Conservation (phyloP, 371 early-diverging fungal species). For the Chytridiales sp. region DNA sequence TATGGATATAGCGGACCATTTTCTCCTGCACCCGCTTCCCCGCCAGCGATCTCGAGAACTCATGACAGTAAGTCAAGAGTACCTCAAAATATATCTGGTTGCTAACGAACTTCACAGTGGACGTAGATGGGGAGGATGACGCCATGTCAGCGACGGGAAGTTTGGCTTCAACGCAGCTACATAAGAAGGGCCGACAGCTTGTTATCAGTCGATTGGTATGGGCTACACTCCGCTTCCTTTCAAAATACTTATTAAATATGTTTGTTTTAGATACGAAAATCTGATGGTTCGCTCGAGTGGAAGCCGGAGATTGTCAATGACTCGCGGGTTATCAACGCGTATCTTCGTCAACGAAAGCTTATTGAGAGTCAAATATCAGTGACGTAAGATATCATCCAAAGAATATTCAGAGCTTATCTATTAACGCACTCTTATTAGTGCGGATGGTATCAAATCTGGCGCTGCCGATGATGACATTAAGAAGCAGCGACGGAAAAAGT, state of each 20-base stretch:
- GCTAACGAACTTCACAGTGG: slow-evolving; percentile 1
- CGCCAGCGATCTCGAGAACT: slow-evolving; percentile 26
- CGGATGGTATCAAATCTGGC: not conserved
- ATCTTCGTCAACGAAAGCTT: slow-evolving; percentile 76
- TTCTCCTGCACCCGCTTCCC: slow-evolving; percentile 25
- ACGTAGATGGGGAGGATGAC: slow-evolving; percentile 36
- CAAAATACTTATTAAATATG: no score
- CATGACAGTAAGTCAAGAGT: no score
- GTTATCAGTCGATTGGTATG: slow-evolving; percentile 62
- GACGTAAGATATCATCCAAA: slow-evolving; percentile 1
- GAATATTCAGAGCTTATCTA: not conserved
- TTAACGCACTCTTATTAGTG: not conserved
- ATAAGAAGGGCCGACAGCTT: slow-evolving; percentile 58
- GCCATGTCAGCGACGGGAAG: slow-evolving; percentile 39
- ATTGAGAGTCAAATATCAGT: slow-evolving; percentile 59
- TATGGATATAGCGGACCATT: slow-evolving; percentile 13
- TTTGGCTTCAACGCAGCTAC: slow-evolving; percentile 39
- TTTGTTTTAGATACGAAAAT: slow-evolving; percentile 38
- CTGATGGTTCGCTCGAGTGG: slow-evolving; percentile 73
- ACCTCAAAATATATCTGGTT: no score
- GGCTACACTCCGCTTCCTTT: no score
- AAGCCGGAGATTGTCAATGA: slow-evolving; percentile 78
- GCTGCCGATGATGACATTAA: slow-evolving; percentile 13
- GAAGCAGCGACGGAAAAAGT: slow-evolving; percentile 20
- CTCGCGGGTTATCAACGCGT: slow-evolving; percentile 83